These are phyloP conservation scores for Epichloe gansuensis DNA, from an alignment of 2,329 filamentous ascomycete species.

Conservation along the genomic window DNA sequence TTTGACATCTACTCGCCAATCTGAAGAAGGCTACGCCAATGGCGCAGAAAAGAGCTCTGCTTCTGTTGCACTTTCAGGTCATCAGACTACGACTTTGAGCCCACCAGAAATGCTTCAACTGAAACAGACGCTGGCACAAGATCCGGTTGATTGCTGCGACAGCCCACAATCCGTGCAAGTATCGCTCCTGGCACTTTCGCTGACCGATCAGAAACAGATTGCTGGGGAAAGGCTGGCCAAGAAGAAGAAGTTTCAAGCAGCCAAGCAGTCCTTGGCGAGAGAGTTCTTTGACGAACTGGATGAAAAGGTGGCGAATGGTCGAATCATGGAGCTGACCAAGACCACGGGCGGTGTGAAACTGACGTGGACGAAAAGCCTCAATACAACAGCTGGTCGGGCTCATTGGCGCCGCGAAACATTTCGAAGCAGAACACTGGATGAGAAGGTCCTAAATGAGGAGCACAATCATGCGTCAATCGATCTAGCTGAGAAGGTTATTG, in stretches of 20 bases:
- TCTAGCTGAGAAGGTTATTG: conserved; percentile 78
- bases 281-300: conserved; percentile 61
- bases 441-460: conserved; percentile 15
- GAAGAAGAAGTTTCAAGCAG: conserved; percentile 51
- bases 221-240: conserved; percentile 18
- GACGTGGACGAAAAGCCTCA: conserved; percentile 66
- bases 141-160: background rate
- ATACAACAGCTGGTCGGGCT: conserved; percentile 65
- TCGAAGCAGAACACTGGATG: conserved; percentile 18
- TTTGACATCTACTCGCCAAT: background rate
- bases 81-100: background rate
- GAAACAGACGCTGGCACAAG: background rate
- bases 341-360: conserved; percentile 59
- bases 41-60: background rate
- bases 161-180: background rate
- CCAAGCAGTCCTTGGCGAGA: conserved; percentile 51
- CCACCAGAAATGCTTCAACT: background rate
- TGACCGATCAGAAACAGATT: background rate
- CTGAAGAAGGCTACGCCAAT: background rate
- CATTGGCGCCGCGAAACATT: conserved; percentile 55
- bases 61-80: background rate
- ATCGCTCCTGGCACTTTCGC: background rate
- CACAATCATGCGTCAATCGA: conserved; percentile 68
- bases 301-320: conserved; percentile 44
- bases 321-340: conserved; percentile 44